phyloP scores from a whole-genome alignment of 345 rosid genomes.

The Fremontodendron californicum region DNA sequence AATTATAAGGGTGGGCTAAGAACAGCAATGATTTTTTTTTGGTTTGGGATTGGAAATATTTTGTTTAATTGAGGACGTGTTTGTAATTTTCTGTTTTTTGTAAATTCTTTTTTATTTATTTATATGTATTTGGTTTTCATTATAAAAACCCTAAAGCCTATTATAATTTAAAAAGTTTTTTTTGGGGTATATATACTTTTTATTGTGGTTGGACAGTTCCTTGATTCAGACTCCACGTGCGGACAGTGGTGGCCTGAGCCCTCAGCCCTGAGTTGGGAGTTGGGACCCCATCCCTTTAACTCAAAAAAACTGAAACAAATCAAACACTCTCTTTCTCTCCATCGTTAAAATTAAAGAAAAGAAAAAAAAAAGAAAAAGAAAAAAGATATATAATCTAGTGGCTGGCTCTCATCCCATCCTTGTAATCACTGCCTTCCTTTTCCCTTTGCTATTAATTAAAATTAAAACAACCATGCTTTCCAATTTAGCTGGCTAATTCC shows the following conservation, averaged over 20 bases:
- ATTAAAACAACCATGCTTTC: not conserved
- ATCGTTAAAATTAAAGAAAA: not conserved
- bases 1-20: constrained; percentile 36
- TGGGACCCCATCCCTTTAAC: constrained; percentile 15
- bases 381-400: not conserved
- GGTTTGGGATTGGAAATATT: constrained; percentile 2
- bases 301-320: not conserved
- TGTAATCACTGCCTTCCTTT: constrained; percentile 18
- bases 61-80: not conserved
- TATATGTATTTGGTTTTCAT: not conserved
- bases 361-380: not conserved
- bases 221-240: constrained; percentile 73
- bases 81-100: not conserved
- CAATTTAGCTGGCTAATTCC: not conserved
- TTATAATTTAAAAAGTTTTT: not conserved
- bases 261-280: too few relatives aligned
- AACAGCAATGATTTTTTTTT: constrained; percentile 12
- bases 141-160: not conserved
- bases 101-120: not conserved
- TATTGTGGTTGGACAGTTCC: constrained; percentile 41
- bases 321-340: constrained; percentile 20
- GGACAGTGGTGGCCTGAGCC: constrained; percentile 37
- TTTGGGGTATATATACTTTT: not conserved
- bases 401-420: constrained; percentile 27
- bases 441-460: not conserved